Evolutionary conservation across 2,329 filamentous ascomycete genomes (phyloP), one percentile per base, ranked within the genome.

Genomic region (Cercospora nicotianae): DNA sequence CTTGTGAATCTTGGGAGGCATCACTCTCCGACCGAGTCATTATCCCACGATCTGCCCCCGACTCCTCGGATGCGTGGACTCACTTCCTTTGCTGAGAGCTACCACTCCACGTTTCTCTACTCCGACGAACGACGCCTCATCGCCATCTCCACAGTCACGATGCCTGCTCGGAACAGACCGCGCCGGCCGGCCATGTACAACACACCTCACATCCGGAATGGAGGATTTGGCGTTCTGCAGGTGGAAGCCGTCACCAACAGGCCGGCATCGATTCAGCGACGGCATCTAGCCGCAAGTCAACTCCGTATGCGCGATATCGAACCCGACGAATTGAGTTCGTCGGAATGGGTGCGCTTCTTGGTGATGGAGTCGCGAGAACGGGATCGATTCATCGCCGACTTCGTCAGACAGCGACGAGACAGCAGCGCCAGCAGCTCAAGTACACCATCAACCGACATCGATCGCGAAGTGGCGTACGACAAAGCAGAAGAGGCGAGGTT

Each of bases 231-330:
- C 10, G 75, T 74, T 9, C 69, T 78, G 3, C 76, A 78, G 68
- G 75, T 78, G 55, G 76, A 78, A 69, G 75, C 76, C 5, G 65
- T 77, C 64, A 76, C 76, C 5, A 77, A 78, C 60, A 73, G 76
- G 1, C 75, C 76, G 3, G 68, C 74, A 12, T 77, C 76, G 20
- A 77, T 78, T 64, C 75, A 76, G 20, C 76, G 76, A 33, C 72
- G 76, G 20, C 76, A 78, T 59, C 70, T 77, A 20, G 76, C 76
- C 55, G 76, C 76, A 18, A 74, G 70, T 42, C 72, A 76, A 62
- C 72, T 78, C 8, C 76, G 76, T 53, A 78, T 78, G 74, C 75
- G 75, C 58, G 74, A 76, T 39, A 77, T 78, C 70, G 76, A 78
- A 64, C 76, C 76, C 6, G 73, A 77, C 33, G 76, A 78, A 65